Evolutionary conservation across 257 asterid genomes (phyloP), one percentile per base, ranked within the genome.

Genomic region (Marsdenia floribunda): DNA sequence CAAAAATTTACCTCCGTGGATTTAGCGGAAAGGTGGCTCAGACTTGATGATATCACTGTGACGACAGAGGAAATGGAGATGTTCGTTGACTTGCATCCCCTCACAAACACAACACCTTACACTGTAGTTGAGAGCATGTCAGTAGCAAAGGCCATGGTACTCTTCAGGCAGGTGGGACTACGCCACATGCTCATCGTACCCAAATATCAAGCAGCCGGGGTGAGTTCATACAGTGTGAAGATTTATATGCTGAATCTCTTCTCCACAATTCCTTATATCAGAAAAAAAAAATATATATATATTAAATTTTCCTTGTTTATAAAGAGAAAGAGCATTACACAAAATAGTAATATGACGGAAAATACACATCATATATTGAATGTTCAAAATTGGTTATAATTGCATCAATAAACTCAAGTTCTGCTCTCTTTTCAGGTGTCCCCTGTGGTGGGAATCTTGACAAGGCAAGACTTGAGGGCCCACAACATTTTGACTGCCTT

Each of bases 381-480:
- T 19, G 7, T 49, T 52, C 42, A 29, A 35, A 47, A 64, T 49
- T 4, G 24, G 19, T 2, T 21, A 57, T 24, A 54, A 57, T 29
- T 55, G 38, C 9, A 44, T 69, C 47, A 26, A 71, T 79, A 5
- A 87, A 83, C 86, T 81, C 78, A 19, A 59, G 46, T 53, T 69
- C 59, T 75, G 78, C 73, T 70, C 44, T 47, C 73, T 22, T 72
- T 74, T 71, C 77, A 93, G 97, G 94, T 85, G 58, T 75, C 77
- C 74, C 97, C 98, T 0, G 96, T 89, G 80, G 91, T 84, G 54
- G 98, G 96, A 85, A 87, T 93, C 80, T 85, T 93, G 90, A 93
- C 97, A 38, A 85, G 98, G 87, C 97, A 91, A 86, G 98, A 91
- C 86, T 83, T 90, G 85, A 90, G 90, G 76, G 90, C 91, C 75